phyloP scores from a whole-genome alignment of 2,329 filamentous ascomycete species.

The Penicillium freii region DNA sequence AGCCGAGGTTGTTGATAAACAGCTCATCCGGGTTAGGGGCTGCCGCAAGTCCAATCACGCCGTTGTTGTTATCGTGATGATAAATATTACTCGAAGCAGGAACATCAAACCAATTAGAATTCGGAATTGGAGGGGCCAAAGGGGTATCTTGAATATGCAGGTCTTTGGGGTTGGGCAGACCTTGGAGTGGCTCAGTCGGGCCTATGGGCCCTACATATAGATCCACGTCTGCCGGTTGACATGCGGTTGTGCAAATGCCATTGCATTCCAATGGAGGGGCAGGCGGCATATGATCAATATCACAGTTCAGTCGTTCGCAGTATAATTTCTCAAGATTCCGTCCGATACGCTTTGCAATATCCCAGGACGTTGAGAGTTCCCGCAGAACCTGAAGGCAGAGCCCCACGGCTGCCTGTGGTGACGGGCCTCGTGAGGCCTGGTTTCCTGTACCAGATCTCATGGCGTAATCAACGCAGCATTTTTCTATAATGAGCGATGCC shows the following conservation, averaged over 20 bases:
- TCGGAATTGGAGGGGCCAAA: not conserved
- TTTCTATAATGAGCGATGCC: constrained; percentile 28
- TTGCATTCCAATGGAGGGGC: not conserved
- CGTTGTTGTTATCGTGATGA: not conserved
- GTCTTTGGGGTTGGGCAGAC: not conserved
- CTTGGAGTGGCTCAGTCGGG: not conserved
- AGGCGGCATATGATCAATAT: constrained; percentile 11
- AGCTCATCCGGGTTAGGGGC: constrained; percentile 12
- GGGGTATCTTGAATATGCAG: not conserved
- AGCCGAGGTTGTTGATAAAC: constrained; percentile 21
- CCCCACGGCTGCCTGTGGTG: constrained; percentile 16
- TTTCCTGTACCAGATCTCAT: not conserved
- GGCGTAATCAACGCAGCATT: constrained; percentile 10
- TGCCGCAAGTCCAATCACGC: not conserved
- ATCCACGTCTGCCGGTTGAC: not conserved
- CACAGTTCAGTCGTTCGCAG: constrained; percentile 12
- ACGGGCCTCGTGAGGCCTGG: not conserved
- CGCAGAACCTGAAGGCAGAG: constrained; percentile 20
- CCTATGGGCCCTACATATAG: not conserved
- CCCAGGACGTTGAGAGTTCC: constrained; percentile 24
- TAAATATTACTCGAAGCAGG: not conserved
- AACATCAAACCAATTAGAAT: constrained; percentile 1
- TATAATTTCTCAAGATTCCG: constrained; percentile 23
- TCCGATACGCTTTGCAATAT: constrained; percentile 24
- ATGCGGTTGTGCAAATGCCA: not conserved